Evolutionary conservation across 2,329 filamentous ascomycete genomes (phyloP).

Genomic region (Chrysoporthe austroafricana): DNA sequence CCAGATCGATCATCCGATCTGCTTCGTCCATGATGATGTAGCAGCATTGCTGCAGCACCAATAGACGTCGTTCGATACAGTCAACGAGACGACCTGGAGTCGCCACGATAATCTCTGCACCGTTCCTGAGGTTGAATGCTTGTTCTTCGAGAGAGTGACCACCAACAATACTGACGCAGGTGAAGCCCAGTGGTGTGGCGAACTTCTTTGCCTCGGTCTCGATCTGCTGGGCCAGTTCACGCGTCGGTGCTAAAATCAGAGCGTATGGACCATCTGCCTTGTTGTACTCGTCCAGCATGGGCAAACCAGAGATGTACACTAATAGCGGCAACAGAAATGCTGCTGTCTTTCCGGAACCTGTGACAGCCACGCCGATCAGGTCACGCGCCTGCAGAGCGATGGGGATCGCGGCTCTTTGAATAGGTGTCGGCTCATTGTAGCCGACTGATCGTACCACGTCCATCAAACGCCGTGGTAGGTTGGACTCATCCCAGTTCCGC

Average conservation of each 20-base stretch:
- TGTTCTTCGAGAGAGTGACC: constrained; percentile 95
- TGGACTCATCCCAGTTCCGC: constrained; percentile 89
- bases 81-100: constrained; percentile 96
- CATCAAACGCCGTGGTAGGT: constrained; percentile 75
- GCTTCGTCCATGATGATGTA: constrained; percentile 99
- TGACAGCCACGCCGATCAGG: constrained; percentile 97
- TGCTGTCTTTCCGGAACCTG: constrained; percentile 97
- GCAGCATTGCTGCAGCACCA: constrained; percentile 94
- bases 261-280: constrained; percentile 96
- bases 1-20: constrained; percentile 97
- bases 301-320: constrained; percentile 91
- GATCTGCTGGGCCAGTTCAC: constrained; percentile 97
- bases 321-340: constrained; percentile 90
- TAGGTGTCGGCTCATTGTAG: constrained; percentile 88
- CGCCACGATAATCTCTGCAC: constrained; percentile 97
- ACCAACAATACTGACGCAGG: constrained; percentile 95
- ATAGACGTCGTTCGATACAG: constrained; percentile 89
- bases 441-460: constrained; percentile 83
- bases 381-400: constrained; percentile 92
- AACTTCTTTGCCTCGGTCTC: constrained; percentile 94
- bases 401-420: constrained; percentile 93
- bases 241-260: constrained; percentile 94
- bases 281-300: constrained; percentile 79
- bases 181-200: constrained; percentile 86
- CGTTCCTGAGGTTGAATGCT: constrained; percentile 84